These are phyloP conservation scores for Suillus alpinus DNA, from an alignment of 768 basidiomycete species.

Conservation along the genomic window DNA sequence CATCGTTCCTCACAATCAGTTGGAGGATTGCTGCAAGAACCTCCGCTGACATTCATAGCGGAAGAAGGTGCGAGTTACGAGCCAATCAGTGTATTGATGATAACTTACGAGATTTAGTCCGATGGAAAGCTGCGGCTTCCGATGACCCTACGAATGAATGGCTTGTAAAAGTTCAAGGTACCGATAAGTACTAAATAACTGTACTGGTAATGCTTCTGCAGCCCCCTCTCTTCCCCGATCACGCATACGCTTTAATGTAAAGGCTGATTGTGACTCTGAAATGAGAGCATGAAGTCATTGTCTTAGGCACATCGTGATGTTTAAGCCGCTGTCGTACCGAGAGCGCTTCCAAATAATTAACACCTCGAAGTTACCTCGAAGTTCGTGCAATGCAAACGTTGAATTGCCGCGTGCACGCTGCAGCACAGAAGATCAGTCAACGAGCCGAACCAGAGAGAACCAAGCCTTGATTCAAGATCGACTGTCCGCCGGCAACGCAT, in stretches of 20 bases:
- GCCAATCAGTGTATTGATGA: not conserved
- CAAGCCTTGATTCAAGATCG: not conserved
- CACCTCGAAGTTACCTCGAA: not conserved
- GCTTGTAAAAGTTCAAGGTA: not conserved
- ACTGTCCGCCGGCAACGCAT: not conserved
- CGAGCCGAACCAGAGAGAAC: not conserved
- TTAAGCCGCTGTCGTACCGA: not conserved
- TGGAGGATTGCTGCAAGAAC: slow-evolving; percentile 1
- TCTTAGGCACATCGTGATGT: not conserved
- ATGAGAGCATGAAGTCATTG: not conserved
- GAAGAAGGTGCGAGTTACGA: not conserved
- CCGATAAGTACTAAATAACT: not conserved
- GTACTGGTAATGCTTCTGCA: slow-evolving; percentile 1
- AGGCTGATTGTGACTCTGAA: not conserved
- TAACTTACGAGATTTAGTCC: not conserved
- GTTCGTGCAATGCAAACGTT: not conserved
- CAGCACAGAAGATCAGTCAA: not conserved
- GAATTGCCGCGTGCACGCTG: not conserved
- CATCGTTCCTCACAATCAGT: not conserved
- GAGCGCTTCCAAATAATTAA: slow-evolving; percentile 1
- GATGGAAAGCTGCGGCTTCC: not conserved
- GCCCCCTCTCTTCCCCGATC: not conserved
- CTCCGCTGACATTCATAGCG: slow-evolving; percentile 1
- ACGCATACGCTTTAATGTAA: not conserved
- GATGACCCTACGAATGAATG: not conserved